A percentile compares a stretch with the other conserved stretches of the same genome.
These are phyloP conservation scores for Marsdenia floribunda DNA, from an alignment of 257 asterid genomes.

Conservation along the genomic window DNA sequence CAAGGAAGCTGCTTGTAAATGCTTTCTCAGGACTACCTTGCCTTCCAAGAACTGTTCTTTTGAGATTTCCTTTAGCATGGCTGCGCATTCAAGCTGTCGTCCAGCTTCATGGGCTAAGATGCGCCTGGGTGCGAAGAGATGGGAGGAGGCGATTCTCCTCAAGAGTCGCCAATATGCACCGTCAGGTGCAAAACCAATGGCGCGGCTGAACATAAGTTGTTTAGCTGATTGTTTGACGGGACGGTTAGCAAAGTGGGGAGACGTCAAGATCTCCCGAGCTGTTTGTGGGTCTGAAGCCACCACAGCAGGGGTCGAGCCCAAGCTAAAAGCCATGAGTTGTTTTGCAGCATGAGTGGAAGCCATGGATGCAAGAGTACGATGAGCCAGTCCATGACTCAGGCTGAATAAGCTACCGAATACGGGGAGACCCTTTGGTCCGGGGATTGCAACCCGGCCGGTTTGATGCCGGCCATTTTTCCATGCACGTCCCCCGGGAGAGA, in stretches of 20 bases:
- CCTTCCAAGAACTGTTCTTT: conserved; percentile 37
- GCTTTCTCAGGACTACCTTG: conserved; percentile 32
- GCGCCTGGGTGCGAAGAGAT: conserved; percentile 44
- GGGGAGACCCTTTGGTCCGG: conserved; percentile 56
- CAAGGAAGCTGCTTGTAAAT: conserved; percentile 41
- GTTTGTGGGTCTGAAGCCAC: conserved; percentile 38
- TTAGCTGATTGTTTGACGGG: conserved; percentile 56
- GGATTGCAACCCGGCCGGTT: conserved; percentile 38
- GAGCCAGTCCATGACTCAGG: conserved; percentile 63
- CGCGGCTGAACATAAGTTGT: conserved; percentile 55
- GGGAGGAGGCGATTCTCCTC: conserved; percentile 43
- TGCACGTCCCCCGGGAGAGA: conserved; percentile 36
- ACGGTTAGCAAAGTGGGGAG: conserved; percentile 50
- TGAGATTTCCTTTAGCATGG: conserved; percentile 33
- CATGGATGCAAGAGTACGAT: conserved; percentile 44
- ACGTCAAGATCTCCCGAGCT: conserved; percentile 51
- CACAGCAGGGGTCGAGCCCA: conserved; percentile 47
- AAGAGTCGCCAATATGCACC: conserved; percentile 51
- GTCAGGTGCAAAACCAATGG: conserved; percentile 61
- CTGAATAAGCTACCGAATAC: conserved; percentile 50
- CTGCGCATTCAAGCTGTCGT: conserved; percentile 36
- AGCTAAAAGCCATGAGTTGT: conserved; percentile 52
- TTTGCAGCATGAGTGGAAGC: conserved; percentile 29
- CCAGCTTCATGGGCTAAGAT: conserved; percentile 36
- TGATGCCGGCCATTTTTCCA: conserved; percentile 41